phyloP scores from a whole-genome alignment of 2,329 filamentous ascomycete species.

The Aspergillus brunneoviolaceus region DNA sequence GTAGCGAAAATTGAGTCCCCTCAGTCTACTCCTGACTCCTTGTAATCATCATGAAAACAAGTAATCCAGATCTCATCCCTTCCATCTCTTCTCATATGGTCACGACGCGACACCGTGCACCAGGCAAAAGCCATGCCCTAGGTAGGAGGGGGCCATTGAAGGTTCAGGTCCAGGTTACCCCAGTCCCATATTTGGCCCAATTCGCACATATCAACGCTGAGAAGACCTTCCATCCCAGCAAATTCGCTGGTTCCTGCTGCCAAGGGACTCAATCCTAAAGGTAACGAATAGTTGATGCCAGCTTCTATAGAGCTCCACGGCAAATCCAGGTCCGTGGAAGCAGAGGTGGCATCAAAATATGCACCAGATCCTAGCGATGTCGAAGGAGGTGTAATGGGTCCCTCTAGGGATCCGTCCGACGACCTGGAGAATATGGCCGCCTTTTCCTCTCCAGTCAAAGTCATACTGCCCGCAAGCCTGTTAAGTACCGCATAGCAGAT shows the following conservation, averaged over 20 bases:
- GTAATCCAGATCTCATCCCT: too few species aligned
- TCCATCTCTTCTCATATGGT: background rate
- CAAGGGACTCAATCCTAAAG: background rate
- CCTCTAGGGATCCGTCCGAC: background rate
- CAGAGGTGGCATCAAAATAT: background rate
- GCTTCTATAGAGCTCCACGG: background rate
- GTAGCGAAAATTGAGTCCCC: too few species aligned
- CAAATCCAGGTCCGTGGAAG: background rate
- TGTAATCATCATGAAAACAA: too few species aligned
- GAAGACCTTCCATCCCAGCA: constrained; percentile 5
- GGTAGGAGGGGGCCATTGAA: background rate
- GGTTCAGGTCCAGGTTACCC: constrained; percentile 24
- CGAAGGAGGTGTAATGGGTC: constrained; percentile 3
- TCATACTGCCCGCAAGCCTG: constrained; percentile 21
- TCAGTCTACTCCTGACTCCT: too few species aligned
- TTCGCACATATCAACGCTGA: constrained; percentile 25
- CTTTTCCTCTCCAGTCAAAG: constrained; percentile 9
- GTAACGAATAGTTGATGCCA: background rate
- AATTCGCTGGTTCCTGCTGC: background rate
- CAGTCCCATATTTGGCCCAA: constrained; percentile 31
- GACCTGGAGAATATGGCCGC: background rate
- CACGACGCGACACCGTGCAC: background rate
- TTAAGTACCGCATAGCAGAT: constrained; percentile 25
- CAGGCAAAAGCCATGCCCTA: background rate
- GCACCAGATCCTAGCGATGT: background rate